Evolutionary conservation across 2,329 filamentous ascomycete species (phyloP), one percentile per base, ranked within the genome.

Genomic region (Helotiales sp.): DNA sequence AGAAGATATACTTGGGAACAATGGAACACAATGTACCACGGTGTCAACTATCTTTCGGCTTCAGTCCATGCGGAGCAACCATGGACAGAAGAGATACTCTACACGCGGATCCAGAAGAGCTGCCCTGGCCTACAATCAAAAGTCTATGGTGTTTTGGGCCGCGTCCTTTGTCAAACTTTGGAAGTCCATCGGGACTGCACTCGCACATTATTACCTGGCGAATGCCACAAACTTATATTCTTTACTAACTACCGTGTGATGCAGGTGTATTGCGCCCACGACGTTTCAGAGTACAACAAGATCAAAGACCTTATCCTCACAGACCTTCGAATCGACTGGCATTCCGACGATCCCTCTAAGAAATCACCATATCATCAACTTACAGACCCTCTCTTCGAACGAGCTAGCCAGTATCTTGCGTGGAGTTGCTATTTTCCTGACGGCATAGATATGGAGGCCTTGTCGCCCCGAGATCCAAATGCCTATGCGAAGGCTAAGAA

Each of bases 391-490:
- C 52, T 60, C 22, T 65, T 67, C 49, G 51, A 50, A 36, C 52
- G 22, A 40, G 49, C 53, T 8, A 42, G 48, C 8, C 40, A 31
- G 30, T 67, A 57, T 44, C 40, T 69, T 25, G 63, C 61, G 31
- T 66, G 65, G 63, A 63, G 64, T 55, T 61, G 52, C 24, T 50
- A 64, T 17, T 67, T 63, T 30, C 58, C 63, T 72, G 80, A 79
- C 61, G 75, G 72, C 67, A 70, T 79, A 70, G 81, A 86, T 66
- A 77, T 84, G 72, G 85, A 87, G 71, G 84, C 85, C 54, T 76
- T 88, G 71, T 86, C 84, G 57, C 84, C 84, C 66, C 78, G 84
- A 71, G 84, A 88, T 76, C 82, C 76, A 62, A 88, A 88, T 71
- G 82, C 80, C 70, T 81, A 83, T 69, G 77, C 81, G 63, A 71